A percentile compares a stretch with the other conserved stretches of the same genome.
phyloP scores from a whole-genome alignment of 2,329 filamentous ascomycete species.

The Fusarium tanahbumbuense region DNA sequence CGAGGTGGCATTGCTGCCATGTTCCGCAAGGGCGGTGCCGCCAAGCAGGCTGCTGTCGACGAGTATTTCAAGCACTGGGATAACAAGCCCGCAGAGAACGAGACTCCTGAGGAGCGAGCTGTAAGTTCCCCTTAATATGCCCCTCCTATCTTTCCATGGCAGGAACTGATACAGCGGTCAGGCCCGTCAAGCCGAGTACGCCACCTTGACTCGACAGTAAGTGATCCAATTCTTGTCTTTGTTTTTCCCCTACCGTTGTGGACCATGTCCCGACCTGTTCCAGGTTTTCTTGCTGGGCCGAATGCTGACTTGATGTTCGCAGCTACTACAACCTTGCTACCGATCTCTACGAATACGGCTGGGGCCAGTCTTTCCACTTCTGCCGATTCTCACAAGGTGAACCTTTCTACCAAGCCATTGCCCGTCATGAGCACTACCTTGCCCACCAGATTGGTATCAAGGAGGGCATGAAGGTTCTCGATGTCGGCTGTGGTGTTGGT shows the following conservation, averaged over 20 bases:
- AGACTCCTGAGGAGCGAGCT: slow-evolving; percentile 86
- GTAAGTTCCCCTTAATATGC: slow-evolving; percentile 59
- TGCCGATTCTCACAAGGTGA: slow-evolving; percentile 91
- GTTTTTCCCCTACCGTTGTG: background rate
- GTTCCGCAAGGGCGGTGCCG: slow-evolving; percentile 80
- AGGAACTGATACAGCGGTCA: slow-evolving; percentile 51
- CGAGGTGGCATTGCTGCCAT: slow-evolving; percentile 83
- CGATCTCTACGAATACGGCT: slow-evolving; percentile 96
- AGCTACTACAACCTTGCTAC: slow-evolving; percentile 98
- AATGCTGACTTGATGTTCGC: slow-evolving; percentile 36
- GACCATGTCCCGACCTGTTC: background rate
- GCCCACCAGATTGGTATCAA: slow-evolving; percentile 88
- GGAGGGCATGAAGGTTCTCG: slow-evolving; percentile 88
- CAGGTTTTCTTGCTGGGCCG: background rate
- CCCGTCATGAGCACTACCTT: slow-evolving; percentile 97
- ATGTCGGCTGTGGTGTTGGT: slow-evolving; percentile 97
- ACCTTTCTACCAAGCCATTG: slow-evolving; percentile 89
- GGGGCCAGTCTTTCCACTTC: slow-evolving; percentile 98
- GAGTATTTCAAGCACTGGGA: slow-evolving; percentile 99
- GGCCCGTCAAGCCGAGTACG: slow-evolving; percentile 88
- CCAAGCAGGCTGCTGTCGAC: slow-evolving; percentile 84
- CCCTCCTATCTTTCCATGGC: slow-evolving; percentile 28
- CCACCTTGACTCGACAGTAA: slow-evolving; percentile 91
- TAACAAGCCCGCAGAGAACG: slow-evolving; percentile 79
- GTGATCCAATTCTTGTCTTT: slow-evolving; percentile 49